Percentiles rank a stretch among this genome's conserved stretches.
Evolutionary conservation across 2,329 filamentous ascomycete genomes (phyloP).

Genomic region (Mycosphaerelloides madeirae): DNA sequence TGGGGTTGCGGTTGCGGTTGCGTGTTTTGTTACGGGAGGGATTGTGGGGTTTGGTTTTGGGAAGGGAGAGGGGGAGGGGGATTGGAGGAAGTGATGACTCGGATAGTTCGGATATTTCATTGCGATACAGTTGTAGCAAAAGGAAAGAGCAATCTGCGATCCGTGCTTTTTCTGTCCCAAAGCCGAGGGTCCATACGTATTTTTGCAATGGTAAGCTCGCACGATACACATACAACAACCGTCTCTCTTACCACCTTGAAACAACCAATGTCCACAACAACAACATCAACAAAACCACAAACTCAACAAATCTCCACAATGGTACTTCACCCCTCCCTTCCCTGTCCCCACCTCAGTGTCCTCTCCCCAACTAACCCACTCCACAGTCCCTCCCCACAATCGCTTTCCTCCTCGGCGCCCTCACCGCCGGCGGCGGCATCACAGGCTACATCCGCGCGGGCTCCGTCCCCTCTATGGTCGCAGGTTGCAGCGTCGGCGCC

Average conservation of each 20-base stretch:
- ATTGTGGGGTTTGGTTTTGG: no score
- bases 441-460: conserved; percentile 81
- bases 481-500: conserved; percentile 75
- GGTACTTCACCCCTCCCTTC: background rate
- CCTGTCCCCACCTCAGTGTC: background rate
- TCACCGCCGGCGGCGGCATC: conserved; percentile 82
- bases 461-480: conserved; percentile 79
- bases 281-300: background rate
- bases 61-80: no score
- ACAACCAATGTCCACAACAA: background rate
- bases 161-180: no score
- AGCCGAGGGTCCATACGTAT: no score
- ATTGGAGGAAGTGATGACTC: no score
- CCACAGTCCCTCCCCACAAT: conserved; percentile 39
- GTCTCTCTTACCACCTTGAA: background rate
- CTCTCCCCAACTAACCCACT: background rate
- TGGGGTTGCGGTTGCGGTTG: no score
- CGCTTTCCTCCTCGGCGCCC: conserved; percentile 70
- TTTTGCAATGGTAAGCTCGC: no score
- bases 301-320: background rate
- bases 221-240: no score
- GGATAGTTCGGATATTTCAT: no score
- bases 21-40: no score
- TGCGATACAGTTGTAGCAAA: no score
- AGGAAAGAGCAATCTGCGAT: no score